Conservation (phyloP, 805 yeast species). For the Yamadazyma sp. region DNA sequence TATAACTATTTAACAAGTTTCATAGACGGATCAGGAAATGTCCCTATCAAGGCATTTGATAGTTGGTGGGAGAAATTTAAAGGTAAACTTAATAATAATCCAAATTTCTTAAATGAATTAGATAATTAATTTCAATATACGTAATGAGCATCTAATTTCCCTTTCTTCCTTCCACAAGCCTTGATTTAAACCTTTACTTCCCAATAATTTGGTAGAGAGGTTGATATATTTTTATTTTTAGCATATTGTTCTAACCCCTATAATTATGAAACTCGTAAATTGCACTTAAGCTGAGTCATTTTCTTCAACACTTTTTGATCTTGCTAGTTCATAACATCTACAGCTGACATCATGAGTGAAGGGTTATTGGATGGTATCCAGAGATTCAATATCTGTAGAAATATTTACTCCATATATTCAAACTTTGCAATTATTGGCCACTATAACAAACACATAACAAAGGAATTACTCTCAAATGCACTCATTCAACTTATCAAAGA, state of each 20-base stretch:
- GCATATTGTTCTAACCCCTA: too few relatives aligned
- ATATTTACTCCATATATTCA: constrained; percentile 11
- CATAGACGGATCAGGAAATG: constrained; percentile 73
- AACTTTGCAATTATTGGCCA: constrained; percentile 23
- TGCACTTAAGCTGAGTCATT: too few relatives aligned
- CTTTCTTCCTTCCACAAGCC: too few relatives aligned
- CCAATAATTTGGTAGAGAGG: too few relatives aligned
- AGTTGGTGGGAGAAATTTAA: constrained; percentile 95
- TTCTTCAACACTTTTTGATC: too few relatives aligned
- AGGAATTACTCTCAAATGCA: constrained; percentile 17
- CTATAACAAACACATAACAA: constrained; percentile 14
- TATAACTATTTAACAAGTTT: constrained; percentile 90
- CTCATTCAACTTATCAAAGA: constrained; percentile 14
- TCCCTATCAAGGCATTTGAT: constrained; percentile 83
- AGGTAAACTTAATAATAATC: constrained; percentile 71
- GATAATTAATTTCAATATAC: too few relatives aligned
- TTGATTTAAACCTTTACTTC: too few relatives aligned
- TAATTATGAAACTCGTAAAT: too few relatives aligned
- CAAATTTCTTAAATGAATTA: constrained; percentile 63
- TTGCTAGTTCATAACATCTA: too few relatives aligned
- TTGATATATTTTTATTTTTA: too few relatives aligned
- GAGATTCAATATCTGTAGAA: constrained; percentile 7
- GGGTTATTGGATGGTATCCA: constrained; percentile 3
- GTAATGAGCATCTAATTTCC: too few relatives aligned
- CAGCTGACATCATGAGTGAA: too few relatives aligned